Evolutionary conservation across 768 basidiomycete species (phyloP).

Genomic region (Favolaschia claudopus): DNA sequence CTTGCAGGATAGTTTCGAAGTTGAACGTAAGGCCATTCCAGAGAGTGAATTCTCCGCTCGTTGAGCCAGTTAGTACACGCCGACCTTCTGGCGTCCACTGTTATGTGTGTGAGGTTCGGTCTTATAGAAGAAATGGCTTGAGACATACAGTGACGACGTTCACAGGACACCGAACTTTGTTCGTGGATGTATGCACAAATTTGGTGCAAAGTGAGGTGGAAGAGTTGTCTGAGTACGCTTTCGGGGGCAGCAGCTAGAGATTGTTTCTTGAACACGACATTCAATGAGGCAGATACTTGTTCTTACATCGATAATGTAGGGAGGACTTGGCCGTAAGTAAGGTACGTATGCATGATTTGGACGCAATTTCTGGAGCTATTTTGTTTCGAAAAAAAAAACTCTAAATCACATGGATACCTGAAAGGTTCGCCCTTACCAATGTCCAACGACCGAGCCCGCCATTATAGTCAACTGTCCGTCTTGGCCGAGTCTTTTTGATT

Average conservation of each 20-base stretch:
- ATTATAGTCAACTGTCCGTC: slow-evolving; percentile 94
- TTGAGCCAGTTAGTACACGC: slow-evolving; percentile 92
- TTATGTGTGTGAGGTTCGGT: not conserved
- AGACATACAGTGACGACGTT: slow-evolving; percentile 87
- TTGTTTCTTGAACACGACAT: slow-evolving; percentile 13
- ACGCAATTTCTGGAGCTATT: slow-evolving; percentile 82
- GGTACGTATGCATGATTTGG: slow-evolving; percentile 81
- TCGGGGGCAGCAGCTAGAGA: slow-evolving; percentile 94
- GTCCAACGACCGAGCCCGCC: slow-evolving; percentile 88
- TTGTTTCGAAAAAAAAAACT: slow-evolving; percentile 13
- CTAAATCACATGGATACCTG: slow-evolving; percentile 7
- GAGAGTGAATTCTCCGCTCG: slow-evolving; percentile 96
- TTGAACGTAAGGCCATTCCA: slow-evolving; percentile 99
- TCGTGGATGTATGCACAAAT: slow-evolving; percentile 97
- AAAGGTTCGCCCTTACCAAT: slow-evolving; percentile 63
- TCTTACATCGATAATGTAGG: slow-evolving; percentile 89
- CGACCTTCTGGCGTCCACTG: slow-evolving; percentile 99
- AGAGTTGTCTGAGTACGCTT: slow-evolving; percentile 89
- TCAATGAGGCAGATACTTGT: slow-evolving; percentile 18
- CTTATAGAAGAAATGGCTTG: not conserved
- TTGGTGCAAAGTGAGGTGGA: slow-evolving; percentile 96
- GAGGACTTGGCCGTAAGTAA: slow-evolving; percentile 82
- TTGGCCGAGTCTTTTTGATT: slow-evolving; percentile 90
- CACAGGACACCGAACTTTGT: slow-evolving; percentile 97
- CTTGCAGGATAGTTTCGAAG: slow-evolving; percentile 99